Evolutionary conservation across 257 asterid genomes (phyloP).

Genomic region (Solanum dulcamara): DNA sequence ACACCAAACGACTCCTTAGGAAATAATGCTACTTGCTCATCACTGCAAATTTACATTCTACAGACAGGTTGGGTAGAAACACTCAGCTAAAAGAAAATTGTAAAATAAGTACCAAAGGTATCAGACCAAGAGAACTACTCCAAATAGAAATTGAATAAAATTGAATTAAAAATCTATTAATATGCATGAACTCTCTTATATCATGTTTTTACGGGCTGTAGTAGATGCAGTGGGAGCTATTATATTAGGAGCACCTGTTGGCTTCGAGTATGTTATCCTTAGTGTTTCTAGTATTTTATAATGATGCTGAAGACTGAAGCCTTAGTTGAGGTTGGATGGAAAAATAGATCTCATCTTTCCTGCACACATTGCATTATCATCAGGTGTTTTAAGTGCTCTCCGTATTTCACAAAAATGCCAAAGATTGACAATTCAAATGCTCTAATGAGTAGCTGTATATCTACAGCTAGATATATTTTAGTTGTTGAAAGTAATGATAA

Average conservation of each 20-base stretch:
- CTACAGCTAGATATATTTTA: not conserved
- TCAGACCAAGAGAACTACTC: not conserved
- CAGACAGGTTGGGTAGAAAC: not conserved
- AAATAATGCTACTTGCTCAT: not conserved
- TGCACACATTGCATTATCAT: not conserved
- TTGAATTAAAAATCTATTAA: not conserved
- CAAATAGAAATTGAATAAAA: not conserved
- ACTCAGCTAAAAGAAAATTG: not conserved
- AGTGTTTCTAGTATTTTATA: constrained; percentile 1
- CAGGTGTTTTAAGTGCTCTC: not conserved
- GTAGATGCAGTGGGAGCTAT: not conserved
- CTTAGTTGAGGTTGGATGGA: constrained; percentile 1
- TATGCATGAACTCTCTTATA: not conserved
- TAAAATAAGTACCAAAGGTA: not conserved
- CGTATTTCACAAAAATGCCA: not conserved
- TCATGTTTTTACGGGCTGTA: not conserved
- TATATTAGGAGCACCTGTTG: constrained; percentile 65
- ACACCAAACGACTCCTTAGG: too few relatives aligned
- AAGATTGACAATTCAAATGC: not conserved
- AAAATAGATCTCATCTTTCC: not conserved
- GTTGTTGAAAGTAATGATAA: not conserved
- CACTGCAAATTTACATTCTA: not conserved
- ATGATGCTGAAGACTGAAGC: not conserved
- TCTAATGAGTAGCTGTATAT: not conserved
- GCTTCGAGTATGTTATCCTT: constrained; percentile 54